Evolutionary conservation across 2,329 filamentous ascomycete species (phyloP).

Genomic region (Ilyonectria mors-panacis): DNA sequence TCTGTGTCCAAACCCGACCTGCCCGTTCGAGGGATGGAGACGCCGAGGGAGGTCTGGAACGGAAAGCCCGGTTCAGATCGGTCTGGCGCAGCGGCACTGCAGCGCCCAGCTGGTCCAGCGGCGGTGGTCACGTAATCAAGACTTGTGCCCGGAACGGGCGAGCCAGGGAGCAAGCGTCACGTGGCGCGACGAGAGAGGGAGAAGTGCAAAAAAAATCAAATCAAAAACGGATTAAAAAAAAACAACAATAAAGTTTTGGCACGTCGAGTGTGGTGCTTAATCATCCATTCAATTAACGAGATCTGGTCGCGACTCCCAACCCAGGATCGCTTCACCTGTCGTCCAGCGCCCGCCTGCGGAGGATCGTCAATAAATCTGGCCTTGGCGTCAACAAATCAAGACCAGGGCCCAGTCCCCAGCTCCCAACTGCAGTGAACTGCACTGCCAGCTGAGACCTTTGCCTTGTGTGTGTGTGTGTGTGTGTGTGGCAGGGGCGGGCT

Average conservation of each 20-base stretch:
- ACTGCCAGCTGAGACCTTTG: not conserved
- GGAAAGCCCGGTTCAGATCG: conserved; percentile 27
- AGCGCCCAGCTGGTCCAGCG: not conserved
- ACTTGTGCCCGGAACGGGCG: not conserved
- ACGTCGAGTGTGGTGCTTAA: conserved; percentile 17
- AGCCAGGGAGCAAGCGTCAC: conserved; percentile 16
- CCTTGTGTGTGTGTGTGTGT: not conserved
- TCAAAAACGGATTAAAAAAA: conserved; percentile 14
- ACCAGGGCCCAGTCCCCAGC: not conserved
- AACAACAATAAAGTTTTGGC: conserved; percentile 18
- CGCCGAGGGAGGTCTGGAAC: conserved; percentile 18
- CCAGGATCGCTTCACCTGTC: not conserved
- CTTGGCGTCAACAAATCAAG: conserved; percentile 1
- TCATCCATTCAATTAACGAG: conserved; percentile 8
- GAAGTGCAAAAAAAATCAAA: conserved; percentile 2
- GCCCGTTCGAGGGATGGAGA: conserved; percentile 3
- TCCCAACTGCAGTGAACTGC: not conserved
- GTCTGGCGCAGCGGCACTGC: conserved; percentile 2
- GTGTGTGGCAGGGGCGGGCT: conserved; percentile 18
- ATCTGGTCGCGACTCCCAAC: conserved; percentile 2
- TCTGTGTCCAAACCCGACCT: not conserved
- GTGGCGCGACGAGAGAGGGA: conserved; percentile 12
- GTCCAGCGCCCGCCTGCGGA: conserved; percentile 1
- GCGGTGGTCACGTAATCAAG: conserved; percentile 23
- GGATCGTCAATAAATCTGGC: not conserved